Evolutionary conservation across 1,284 basidiomycete species (phyloP).

Genomic region (Trametes versicolor): DNA sequence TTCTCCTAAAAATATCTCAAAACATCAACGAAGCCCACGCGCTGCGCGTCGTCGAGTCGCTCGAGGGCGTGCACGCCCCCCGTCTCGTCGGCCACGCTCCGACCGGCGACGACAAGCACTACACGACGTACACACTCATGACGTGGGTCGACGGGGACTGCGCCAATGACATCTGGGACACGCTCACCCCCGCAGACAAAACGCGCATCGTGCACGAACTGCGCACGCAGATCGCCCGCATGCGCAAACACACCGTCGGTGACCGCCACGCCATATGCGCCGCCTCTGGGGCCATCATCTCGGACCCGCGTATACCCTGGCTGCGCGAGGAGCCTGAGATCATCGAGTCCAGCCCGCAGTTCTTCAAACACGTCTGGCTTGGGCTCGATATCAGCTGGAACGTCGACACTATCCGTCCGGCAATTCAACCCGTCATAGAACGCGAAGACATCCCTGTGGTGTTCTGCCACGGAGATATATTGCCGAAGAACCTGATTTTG

Average conservation of each 20-base stretch:
- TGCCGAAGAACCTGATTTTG: conserved; percentile 26
- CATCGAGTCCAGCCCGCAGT: conserved; percentile 16
- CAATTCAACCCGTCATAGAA: conserved; percentile 23
- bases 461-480: conserved; percentile 30
- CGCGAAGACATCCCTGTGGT: conserved; percentile 27
- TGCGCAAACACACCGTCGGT: conserved; percentile 7
- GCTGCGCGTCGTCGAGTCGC: not conserved
- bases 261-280: conserved; percentile 11
- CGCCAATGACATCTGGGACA: conserved; percentile 17
- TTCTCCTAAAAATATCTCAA: not conserved
- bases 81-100: not conserved
- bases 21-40: not conserved
- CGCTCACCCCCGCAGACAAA: conserved; percentile 23
- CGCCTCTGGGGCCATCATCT: conserved; percentile 15
- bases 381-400: conserved; percentile 18
- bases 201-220: conserved; percentile 18
- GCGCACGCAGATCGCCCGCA: conserved; percentile 6
- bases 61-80: not conserved
- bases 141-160: conserved; percentile 24
- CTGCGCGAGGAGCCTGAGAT: conserved; percentile 21
- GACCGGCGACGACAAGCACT: not conserved
- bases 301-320: conserved; percentile 33
- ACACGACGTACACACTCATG: conserved; percentile 21
- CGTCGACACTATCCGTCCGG: conserved; percentile 12
- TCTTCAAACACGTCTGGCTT: conserved; percentile 29